phyloP scores from a whole-genome alignment of 2,329 filamentous ascomycete species.

The Botrytis galanthina region DNA sequence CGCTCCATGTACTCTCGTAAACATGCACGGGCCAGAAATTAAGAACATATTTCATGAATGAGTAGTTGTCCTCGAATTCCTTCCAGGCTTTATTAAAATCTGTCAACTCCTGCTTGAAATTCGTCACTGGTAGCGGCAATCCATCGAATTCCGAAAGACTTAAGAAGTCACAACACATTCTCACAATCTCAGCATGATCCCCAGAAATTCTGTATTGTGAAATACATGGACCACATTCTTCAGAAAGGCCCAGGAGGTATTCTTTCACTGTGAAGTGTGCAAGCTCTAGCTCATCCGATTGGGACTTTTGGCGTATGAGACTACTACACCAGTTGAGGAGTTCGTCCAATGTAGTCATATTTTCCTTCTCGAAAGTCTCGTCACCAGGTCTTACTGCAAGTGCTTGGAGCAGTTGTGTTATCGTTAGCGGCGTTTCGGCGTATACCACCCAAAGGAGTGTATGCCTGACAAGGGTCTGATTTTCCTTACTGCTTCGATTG shows the following conservation, averaged over 20 bases:
- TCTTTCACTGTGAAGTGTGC: constrained; percentile 36
- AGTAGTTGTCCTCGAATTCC: not conserved
- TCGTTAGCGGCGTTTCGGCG: not conserved
- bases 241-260: constrained; percentile 25
- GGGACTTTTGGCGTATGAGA: constrained; percentile 25
- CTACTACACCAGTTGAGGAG: constrained; percentile 32
- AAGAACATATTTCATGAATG: not conserved
- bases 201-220: constrained; percentile 17
- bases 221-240: not conserved
- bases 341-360: constrained; percentile 26
- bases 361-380: constrained; percentile 23
- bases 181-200: not conserved
- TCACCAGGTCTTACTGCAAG: constrained; percentile 22
- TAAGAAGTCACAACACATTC: not conserved
- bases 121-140: not conserved
- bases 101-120: too few species aligned
- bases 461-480: constrained; percentile 29
- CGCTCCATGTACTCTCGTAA: not conserved
- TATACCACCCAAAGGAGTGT: constrained; percentile 27
- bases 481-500: constrained; percentile 25
- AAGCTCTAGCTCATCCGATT: constrained; percentile 25
- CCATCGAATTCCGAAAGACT: not conserved
- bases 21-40: rapidly evolving
- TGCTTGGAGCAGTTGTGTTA: constrained; percentile 24
- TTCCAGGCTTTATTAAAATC: not conserved